Evolutionary conservation across 2,329 filamentous ascomycete genomes (phyloP).

Genomic region (Colletotrichum liriopes): DNA sequence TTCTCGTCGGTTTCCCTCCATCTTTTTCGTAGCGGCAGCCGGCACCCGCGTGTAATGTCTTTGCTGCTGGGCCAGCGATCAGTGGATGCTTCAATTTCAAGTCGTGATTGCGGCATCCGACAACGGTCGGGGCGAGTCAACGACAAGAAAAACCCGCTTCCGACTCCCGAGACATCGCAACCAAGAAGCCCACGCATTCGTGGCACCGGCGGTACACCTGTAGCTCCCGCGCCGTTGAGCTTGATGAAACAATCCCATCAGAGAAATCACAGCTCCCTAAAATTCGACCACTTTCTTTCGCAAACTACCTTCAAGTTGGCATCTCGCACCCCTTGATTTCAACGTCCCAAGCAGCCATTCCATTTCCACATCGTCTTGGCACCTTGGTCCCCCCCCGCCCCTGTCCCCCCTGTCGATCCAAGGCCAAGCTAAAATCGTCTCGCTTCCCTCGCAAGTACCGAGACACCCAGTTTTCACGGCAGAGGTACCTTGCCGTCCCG

Average conservation of each 20-base stretch:
- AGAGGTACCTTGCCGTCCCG: background rate
- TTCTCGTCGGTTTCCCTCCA: background rate
- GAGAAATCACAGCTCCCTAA: too few species aligned
- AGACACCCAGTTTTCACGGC: background rate
- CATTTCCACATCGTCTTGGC: background rate
- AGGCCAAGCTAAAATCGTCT: background rate
- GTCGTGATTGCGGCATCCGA: constrained; percentile 13
- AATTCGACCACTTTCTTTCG: too few species aligned
- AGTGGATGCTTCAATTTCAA: constrained; percentile 36
- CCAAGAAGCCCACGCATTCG: background rate
- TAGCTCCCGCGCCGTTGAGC: constrained; percentile 3
- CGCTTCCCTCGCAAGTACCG: constrained; percentile 1
- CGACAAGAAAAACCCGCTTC: background rate
- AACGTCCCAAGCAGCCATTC: background rate
- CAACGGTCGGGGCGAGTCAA: background rate
- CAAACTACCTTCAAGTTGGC: background rate
- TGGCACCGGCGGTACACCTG: background rate
- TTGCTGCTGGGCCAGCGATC: constrained; percentile 24
- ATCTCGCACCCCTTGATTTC: background rate
- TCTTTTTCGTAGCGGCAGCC: background rate
- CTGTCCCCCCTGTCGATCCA: constrained; percentile 11
- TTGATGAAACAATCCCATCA: background rate
- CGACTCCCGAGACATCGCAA: background rate
- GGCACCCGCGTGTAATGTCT: background rate
- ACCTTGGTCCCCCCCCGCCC: background rate